Base-by-base conservation (phyloP, 2,329 filamentous ascomycete genomes). In the Xylaria polymorpha region DNA sequence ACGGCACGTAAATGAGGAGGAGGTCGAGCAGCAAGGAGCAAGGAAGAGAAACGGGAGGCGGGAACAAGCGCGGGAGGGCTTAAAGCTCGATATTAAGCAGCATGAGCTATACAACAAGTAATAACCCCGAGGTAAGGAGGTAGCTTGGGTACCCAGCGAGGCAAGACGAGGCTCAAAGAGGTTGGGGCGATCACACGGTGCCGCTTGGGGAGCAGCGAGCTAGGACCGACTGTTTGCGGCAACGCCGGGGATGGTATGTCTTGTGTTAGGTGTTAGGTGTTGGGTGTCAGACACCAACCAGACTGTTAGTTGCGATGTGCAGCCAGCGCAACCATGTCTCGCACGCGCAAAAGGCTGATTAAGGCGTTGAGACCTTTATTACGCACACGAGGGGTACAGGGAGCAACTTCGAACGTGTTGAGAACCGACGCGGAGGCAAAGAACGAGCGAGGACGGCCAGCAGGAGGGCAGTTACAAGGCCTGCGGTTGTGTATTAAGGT, bases 1-100 rank as follows among this genome's bases (percentile, higher is more conserved):
- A 74, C 74, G 73, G 78, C 76, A 77, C 76, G 74, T 77, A 78
- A 55, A 77, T 68, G 62, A 71, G 58, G 62, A 62, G 57, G 63
- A 57, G 60, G 71, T 73, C 57, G 61, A 60, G 61, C 72, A 75
- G 63, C 56, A 59, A 57, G 58, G 71, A 74, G 61, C 58, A 64
- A 57, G 64, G 72, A 75, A 64, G 18, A 59, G 46, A 46, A 56
- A 55, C 44, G 29, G 62, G 60, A 32, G 44, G 32, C 48, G 55
- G 53, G 60, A 64, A 55, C 59, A 58, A 56, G 44, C 55, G 60
- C 58, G 50, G 62, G 68, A 67, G 56, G 73, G 60, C 62, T 71
- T 70, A 68, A 68, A 69, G 66, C 66, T 72, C 66, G 57, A 67
- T 55, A 67, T 73, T 71, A 73, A 69, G 71, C 61, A 71, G 71